Evolutionary conservation across 2,329 filamentous ascomycete species (phyloP), one percentile per base, ranked within the genome.

Genomic region (Chaetoscypha palmicola): DNA sequence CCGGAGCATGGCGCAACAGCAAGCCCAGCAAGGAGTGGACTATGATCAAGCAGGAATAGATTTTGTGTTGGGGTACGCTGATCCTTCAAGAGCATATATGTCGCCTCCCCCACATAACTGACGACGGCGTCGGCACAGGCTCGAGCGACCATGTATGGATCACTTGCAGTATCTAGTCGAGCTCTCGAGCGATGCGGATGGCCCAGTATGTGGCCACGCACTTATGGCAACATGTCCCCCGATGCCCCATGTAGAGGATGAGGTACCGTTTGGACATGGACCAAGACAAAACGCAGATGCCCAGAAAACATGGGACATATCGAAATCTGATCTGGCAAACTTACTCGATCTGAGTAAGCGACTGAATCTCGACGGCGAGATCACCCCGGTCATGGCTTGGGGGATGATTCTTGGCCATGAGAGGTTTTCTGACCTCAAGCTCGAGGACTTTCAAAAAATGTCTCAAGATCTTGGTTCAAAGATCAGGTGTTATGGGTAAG

Each of bases 341-440:
- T 71, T 97, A 42, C 75, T 96, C 48, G 85, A 94, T 60, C 73
- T 96, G 43, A 95, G 88, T 67, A 77, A 81, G 55, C 80, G 82
- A 56, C 73, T 96, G 20, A 82, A 92, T 55, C 77, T 92, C 2
- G 86, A 92, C 49, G 88, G 88, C 41, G 87, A 94, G 66, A 86
- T 97, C 58, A 97, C 91, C 14, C 92, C 92, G 0, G 86, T 96
- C 53, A 94, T 94, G 87, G 90, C 90, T 0, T 91, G 92, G 79
- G 84, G 87, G 38, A 84, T 86, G 66, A 74, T 97, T 38, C 69
- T 88, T 50, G 74, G 72, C 35, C 82, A 92, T 64, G 77, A 83
- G 28, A 72, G 83, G 49, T 79, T 90, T 51, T 61, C 62, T 4
- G 78, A 83, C 53, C 66, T 96, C 52, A 77, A 70, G 12, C 64